Evolutionary conservation across 495 filamentous ascomycete genomes (phyloP).

Genomic region (Penicillium silybi): DNA sequence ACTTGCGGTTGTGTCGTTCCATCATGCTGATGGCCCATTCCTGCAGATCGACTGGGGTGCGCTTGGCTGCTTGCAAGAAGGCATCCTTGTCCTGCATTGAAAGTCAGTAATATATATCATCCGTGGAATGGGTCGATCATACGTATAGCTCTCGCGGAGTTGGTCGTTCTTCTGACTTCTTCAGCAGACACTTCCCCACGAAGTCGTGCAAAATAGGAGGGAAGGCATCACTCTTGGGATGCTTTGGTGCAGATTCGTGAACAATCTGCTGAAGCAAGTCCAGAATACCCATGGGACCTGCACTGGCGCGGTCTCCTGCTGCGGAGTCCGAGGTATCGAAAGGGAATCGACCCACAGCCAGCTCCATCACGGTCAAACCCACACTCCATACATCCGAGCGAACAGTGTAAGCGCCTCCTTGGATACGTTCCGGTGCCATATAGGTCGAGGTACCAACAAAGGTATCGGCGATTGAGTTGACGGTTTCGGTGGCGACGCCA

Average conservation of each 20-base stretch:
- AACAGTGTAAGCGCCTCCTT: constrained; percentile 93
- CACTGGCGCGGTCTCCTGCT: constrained; percentile 63
- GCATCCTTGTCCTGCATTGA: constrained; percentile 71
- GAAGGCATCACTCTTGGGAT: constrained; percentile 97
- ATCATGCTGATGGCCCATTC: constrained; percentile 89
- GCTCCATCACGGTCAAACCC: constrained; percentile 91
- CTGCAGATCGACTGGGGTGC: constrained; percentile 85
- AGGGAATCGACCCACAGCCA: constrained; percentile 94
- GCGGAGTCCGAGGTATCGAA: constrained; percentile 77
- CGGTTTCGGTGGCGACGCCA: constrained; percentile 91
- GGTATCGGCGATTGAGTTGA: constrained; percentile 95
- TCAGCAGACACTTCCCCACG: constrained; percentile 91
- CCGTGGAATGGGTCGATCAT: neutral
- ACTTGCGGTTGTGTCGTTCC: constrained; percentile 87
- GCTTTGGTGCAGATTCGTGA: constrained; percentile 85
- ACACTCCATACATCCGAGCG: constrained; percentile 99
- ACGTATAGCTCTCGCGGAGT: constrained; percentile 82
- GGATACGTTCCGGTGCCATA: constrained; percentile 97
- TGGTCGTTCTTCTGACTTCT: constrained; percentile 79
- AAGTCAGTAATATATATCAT: constrained; percentile 1
- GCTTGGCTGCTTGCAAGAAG: constrained; percentile 91
- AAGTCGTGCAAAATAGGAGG: constrained; percentile 91
- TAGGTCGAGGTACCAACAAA: constrained; percentile 98
- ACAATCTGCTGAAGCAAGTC: constrained; percentile 97
- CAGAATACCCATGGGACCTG: constrained; percentile 85